Percentiles rank a stretch among this genome's conserved stretches.
phyloP scores from a whole-genome alignment of 148 eudicot species.

The Beta vulgaris region DNA sequence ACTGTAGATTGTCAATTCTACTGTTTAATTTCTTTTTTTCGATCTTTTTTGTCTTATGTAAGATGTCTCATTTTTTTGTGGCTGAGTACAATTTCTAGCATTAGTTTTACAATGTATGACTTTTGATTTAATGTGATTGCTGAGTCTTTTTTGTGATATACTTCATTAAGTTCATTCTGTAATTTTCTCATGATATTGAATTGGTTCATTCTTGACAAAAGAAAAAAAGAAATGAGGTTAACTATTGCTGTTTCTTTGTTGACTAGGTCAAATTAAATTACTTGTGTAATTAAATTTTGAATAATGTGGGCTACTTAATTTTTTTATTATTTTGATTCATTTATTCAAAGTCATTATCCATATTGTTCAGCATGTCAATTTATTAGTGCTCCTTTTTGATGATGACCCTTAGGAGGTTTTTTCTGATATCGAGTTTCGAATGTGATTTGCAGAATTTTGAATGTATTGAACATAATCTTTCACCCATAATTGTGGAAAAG shows the following conservation, averaged over 20 bases:
- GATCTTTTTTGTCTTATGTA: too few relatives aligned
- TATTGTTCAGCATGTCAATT: neutral
- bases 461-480: conserved; percentile 9
- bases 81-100: too few relatives aligned
- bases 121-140: neutral
- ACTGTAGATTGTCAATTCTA: neutral
- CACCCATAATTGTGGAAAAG: neutral
- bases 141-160: neutral
- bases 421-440: neutral
- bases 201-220: neutral
- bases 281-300: neutral
- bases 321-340: neutral
- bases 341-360: conserved; percentile 7
- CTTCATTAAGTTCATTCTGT: neutral
- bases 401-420: neutral
- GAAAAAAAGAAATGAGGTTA: neutral
- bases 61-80: neutral
- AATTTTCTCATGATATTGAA: too few relatives aligned
- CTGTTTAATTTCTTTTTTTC: neutral
- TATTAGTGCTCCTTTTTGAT: conserved; percentile 14
- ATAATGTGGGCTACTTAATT: neutral
- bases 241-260: neutral
- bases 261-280: conserved; percentile 20
- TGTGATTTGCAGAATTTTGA: neutral
- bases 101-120: neutral